Evolutionary conservation across 2,329 filamentous ascomycete genomes (phyloP), one percentile per base, ranked within the genome.

Genomic region (Trichoderma breve): DNA sequence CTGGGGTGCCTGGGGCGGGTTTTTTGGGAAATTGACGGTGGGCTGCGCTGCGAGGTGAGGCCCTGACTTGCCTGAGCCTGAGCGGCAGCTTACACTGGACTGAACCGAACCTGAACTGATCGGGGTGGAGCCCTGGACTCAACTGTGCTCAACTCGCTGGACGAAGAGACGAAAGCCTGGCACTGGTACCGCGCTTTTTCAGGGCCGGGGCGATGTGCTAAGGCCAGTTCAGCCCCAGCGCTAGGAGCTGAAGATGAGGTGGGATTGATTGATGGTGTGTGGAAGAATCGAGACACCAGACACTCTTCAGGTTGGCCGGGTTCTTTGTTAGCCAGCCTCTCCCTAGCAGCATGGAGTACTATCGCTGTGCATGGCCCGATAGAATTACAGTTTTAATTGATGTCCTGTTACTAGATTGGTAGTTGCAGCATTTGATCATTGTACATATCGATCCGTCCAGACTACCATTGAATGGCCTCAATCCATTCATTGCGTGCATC

Each of bases 1-100:
- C 58, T 70, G 66, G 70, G 71, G 71, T 58, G 65, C 65, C 43
- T 65, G 70, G 70, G 70, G 70, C 62, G 34, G 63, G 57, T 51
- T 63, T 51, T 30, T 30, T 32, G 57, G 67, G 67, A 70, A 70
- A 68, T 57, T 68, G 65, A 68, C 65, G 65, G 65, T 68, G 65
- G 65, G 51, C 65, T 65, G 43, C 26, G 28, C 51, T 28, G 62
- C 62, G 34, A 36, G 32, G 34, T 15, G 28, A 34, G 32, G 32
- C 32, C 34, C 34, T 36, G 32, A 34, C 32, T 34, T 34, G 32
- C 24, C 12, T 30, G 30, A 32, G 30, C 61, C 39, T 53, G 62
- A 65, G 63, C 39, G 47, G 47, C 47, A 53, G 47, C 47, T 53
- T 53, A 30, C 26, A 34, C 32, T 34, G 32, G 32, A 34, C 32